Evolutionary conservation across 2,329 filamentous ascomycete species (phyloP).

Genomic region (Epicoccum nigrum): DNA sequence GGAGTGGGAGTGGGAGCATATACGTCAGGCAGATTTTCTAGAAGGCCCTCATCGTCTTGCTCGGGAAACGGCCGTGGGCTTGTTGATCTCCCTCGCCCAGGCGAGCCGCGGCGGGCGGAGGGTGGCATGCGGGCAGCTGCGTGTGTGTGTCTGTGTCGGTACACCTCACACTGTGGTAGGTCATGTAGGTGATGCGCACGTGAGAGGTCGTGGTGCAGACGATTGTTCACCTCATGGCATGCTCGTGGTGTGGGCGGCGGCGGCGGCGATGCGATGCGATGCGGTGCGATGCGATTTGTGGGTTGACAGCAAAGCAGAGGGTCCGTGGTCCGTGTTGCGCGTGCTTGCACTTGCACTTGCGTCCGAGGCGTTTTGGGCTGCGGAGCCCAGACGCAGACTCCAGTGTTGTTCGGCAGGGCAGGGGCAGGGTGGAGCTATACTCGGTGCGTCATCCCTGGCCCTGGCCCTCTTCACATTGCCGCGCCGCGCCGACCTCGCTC

Average conservation of each 20-base stretch:
- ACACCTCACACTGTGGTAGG: no score
- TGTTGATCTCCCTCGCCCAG: conserved; percentile 36
- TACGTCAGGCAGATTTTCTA: conserved; percentile 44
- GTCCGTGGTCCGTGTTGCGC: neutral
- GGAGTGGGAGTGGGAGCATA: no score
- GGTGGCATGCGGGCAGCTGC: conserved; percentile 35
- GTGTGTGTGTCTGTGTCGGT: no score
- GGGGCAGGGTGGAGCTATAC: conserved; percentile 8
- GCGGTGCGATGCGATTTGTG: no score
- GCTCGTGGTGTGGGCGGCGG: no score
- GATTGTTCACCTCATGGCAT: neutral
- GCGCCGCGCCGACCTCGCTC: conserved; percentile 7
- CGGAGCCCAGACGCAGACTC: conserved; percentile 10
- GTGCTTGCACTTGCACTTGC: neutral
- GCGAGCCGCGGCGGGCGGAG: conserved; percentile 36
- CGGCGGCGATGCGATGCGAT: no score
- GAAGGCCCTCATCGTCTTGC: conserved; percentile 39
- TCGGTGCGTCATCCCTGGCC: conserved; percentile 28
- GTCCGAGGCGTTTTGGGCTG: neutral
- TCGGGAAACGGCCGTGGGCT: conserved; percentile 40
- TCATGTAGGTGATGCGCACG: no score
- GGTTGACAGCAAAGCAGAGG: neutral
- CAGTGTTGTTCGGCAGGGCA: neutral
- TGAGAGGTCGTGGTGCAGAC: neutral
- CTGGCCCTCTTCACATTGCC: neutral